Conservation (phyloP, 768 basidiomycete species). For the Calvatia gigantea region DNA sequence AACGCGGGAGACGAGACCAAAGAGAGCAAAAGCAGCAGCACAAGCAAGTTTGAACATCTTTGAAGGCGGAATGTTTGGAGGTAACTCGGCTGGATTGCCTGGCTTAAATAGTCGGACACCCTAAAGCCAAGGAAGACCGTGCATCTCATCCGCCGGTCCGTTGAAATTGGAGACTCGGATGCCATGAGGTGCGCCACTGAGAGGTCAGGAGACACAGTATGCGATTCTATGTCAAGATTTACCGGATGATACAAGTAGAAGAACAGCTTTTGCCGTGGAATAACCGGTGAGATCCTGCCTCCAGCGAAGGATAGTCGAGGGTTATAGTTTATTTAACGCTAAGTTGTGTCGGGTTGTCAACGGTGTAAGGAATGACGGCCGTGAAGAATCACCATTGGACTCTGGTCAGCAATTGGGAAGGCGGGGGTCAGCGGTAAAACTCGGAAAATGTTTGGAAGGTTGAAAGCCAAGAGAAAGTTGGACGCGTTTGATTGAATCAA, state of each 20-base stretch:
- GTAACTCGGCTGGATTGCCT: neutral
- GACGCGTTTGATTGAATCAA: neutral
- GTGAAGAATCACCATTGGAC: neutral
- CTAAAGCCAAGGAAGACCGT: neutral
- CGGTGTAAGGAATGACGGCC: neutral
- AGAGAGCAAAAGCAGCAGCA: neutral
- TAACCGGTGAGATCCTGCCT: neutral
- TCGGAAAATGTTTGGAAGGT: constrained; percentile 12
- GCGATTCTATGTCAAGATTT: neutral
- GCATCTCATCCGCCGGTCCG: neutral
- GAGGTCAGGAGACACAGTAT: neutral
- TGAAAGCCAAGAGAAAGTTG: neutral
- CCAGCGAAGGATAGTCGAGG: too few species aligned
- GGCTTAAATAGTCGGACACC: neutral
- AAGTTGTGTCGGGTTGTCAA: neutral
- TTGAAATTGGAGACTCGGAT: neutral
- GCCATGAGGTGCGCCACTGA: neutral
- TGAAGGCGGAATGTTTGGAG: neutral
- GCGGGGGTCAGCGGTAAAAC: neutral
- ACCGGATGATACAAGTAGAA: neutral
- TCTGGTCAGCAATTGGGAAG: neutral
- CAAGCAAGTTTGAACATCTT: constrained; percentile 9
- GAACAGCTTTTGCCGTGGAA: constrained; percentile 1
- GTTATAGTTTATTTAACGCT: neutral
- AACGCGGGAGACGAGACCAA: constrained; percentile 15